A percentile compares a stretch with the other conserved stretches of the same genome.
These are phyloP conservation scores for Monilinia polystroma DNA, from an alignment of 2,329 filamentous ascomycete species.

Conservation along the genomic window DNA sequence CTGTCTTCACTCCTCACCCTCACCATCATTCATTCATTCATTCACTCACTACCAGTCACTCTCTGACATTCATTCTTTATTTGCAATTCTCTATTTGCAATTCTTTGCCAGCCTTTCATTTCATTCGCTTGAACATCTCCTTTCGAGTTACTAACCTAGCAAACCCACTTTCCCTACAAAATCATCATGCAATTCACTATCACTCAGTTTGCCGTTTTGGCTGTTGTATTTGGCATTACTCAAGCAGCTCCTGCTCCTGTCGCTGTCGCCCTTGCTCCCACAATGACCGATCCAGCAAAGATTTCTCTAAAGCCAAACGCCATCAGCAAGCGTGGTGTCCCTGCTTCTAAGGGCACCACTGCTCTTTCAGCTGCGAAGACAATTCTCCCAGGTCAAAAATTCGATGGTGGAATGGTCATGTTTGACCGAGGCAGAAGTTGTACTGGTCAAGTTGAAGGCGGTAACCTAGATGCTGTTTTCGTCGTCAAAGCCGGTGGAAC, in stretches of 20 bases:
- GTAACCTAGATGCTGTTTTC: constrained; percentile 42
- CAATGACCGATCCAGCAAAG: too few species aligned
- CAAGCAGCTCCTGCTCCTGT: constrained; percentile 1
- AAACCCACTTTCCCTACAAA: not conserved
- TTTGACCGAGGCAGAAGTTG: constrained; percentile 47
- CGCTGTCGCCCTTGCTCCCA: too few species aligned
- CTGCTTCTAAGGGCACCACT: constrained; percentile 39
- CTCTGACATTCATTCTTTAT: not conserved
- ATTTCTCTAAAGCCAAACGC: too few species aligned
- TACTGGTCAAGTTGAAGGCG: constrained; percentile 45
- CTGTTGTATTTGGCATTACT: not conserved
- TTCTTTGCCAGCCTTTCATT: not conserved
- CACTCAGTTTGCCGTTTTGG: constrained; percentile 9
- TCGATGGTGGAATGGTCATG: constrained; percentile 50
- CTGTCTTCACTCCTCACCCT: not conserved
- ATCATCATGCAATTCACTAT: constrained; percentile 18
- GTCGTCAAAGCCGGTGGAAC: constrained; percentile 38
- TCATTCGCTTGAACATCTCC: constrained; percentile 1
- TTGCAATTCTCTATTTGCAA: too few species aligned
- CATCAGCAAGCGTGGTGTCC: too few species aligned
- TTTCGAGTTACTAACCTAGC: not conserved
- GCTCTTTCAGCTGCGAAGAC: constrained; percentile 45
- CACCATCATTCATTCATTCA: too few species aligned
- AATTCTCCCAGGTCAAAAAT: constrained; percentile 45
- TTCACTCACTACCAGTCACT: too few species aligned